phyloP scores from a whole-genome alignment of 345 rosid species.

The Angophora floribunda region DNA sequence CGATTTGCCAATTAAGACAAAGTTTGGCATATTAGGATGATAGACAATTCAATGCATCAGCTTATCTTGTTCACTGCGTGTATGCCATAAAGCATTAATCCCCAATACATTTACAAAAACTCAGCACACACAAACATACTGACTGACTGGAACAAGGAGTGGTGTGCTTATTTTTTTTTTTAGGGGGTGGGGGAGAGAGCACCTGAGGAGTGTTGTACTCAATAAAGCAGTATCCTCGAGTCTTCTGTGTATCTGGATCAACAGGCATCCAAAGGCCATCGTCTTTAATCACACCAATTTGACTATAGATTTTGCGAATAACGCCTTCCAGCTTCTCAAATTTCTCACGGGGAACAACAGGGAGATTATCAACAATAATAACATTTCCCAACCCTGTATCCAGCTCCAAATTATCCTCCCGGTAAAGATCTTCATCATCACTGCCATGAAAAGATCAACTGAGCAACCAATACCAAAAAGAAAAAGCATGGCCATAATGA shows the following conservation, averaged over 20 bases:
- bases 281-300: slow-evolving; percentile 77
- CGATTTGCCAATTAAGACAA: background rate
- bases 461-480: background rate
- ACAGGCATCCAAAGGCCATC: slow-evolving; percentile 89
- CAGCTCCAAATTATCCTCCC: slow-evolving; percentile 55
- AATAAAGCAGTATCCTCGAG: slow-evolving; percentile 77
- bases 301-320: slow-evolving; percentile 61
- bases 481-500: background rate
- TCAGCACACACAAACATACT: background rate
- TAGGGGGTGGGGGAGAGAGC: background rate
- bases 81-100: background rate
- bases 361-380: slow-evolving; percentile 78
- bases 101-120: background rate
- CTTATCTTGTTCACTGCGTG: background rate
- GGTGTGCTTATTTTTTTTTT: background rate
- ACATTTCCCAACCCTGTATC: slow-evolving; percentile 71
- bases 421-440: slow-evolving; percentile 78
- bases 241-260: slow-evolving; percentile 47
- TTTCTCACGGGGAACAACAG: slow-evolving; percentile 68
- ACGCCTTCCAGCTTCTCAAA: slow-evolving; percentile 88
- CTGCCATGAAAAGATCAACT: slow-evolving; percentile 9
- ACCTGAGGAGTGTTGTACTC: slow-evolving; percentile 88
- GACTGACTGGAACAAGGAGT: background rate
- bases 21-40: background rate
- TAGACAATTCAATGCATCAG: background rate